Evolutionary conservation across 208 protist genomes (phyloP).

Genomic region (Angomonas ambiguus): DNA sequence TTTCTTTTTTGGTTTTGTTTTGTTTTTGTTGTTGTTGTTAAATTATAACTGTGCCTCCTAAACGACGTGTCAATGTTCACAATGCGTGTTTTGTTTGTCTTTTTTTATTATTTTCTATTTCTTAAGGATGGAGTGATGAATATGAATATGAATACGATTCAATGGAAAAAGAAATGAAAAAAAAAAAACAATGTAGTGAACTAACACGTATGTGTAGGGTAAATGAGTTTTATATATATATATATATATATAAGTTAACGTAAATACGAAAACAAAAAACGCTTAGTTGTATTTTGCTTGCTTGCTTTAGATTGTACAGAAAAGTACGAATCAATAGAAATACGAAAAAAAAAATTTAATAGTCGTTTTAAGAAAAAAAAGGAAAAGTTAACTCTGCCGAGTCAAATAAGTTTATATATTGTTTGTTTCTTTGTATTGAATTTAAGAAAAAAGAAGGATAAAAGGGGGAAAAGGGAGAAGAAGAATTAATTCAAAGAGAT

Average conservation of each 20-base stretch:
- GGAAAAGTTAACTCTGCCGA: not conserved
- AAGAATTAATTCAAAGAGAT: constrained; percentile 3
- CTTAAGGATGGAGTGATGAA: too few species aligned
- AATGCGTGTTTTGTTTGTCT: not conserved
- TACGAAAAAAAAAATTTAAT: constrained; percentile 3
- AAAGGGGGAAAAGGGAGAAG: not conserved
- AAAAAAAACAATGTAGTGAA: not conserved
- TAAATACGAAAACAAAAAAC: too few species aligned
- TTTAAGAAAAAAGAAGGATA: constrained; percentile 13
- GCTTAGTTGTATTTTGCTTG: constrained; percentile 9
- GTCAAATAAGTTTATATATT: constrained; percentile 13
- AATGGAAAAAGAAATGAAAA: constrained; percentile 12
- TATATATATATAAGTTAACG: too few species aligned
- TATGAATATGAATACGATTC: too few species aligned
- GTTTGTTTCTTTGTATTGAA: constrained; percentile 1
- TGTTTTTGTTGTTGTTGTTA: too few species aligned
- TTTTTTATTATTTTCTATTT: not conserved
- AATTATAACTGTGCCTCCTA: not conserved
- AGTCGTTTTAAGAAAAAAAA: not conserved
- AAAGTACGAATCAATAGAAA: constrained; percentile 8
- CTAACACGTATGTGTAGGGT: constrained; percentile 2
- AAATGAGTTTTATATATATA: too few species aligned
- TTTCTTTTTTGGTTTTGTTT: too few species aligned
- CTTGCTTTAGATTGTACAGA: constrained; percentile 9
- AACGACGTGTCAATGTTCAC: not conserved